Conservation (phyloP, 306 rosid species). For the Dicorynia guianensis region DNA sequence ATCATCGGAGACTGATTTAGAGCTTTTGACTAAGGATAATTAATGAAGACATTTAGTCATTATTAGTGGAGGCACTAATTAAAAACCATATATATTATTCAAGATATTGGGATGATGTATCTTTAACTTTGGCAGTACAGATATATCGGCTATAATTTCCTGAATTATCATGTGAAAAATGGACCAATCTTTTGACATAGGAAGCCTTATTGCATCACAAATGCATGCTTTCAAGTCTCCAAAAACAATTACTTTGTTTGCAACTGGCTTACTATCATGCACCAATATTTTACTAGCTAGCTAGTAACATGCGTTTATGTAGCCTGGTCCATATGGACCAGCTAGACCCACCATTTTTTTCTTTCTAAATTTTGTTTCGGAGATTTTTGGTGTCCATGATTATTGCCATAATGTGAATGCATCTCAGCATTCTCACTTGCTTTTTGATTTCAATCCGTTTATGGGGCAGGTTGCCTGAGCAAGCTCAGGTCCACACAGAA, state of each 20-base stretch:
- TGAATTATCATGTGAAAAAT: constrained; percentile 25
- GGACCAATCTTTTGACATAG: constrained; percentile 33
- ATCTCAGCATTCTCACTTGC: not conserved
- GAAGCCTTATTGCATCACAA: constrained; percentile 13
- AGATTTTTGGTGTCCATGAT: not conserved
- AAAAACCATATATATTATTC: no score
- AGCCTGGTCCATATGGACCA: constrained; percentile 24
- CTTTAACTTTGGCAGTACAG: no score
- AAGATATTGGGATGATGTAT: no score
- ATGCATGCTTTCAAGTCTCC: not conserved
- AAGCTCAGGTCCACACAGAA: constrained; percentile 36
- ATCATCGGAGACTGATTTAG: no score
- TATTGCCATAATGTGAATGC: constrained; percentile 26
- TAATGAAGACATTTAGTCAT: no score
- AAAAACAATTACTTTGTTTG: constrained; percentile 23
- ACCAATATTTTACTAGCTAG: not conserved
- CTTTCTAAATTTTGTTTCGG: not conserved
- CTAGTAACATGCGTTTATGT: not conserved
- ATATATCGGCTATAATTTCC: no score
- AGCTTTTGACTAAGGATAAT: no score
- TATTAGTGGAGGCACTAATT: no score
- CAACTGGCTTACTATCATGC: constrained; percentile 25
- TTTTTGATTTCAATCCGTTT: not conserved
- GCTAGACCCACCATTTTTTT: constrained; percentile 8
- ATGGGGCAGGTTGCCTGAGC: not conserved